phyloP scores from a whole-genome alignment of 2,329 filamentous ascomycete species.

The Hypoxylon sp. region DNA sequence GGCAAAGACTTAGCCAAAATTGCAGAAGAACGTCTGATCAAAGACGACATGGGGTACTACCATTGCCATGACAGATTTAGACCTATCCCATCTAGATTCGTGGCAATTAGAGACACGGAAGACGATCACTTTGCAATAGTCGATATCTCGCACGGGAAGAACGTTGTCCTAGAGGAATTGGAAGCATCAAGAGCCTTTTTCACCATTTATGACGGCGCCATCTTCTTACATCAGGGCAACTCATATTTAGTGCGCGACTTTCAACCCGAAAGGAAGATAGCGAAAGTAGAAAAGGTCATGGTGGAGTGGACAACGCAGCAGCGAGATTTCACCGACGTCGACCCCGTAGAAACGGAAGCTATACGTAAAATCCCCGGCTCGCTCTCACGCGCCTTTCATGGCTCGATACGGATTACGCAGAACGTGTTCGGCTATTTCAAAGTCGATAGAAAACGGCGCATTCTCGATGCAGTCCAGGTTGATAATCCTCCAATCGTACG shows the following conservation, averaged over 20 bases:
- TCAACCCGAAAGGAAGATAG: slow-evolving; percentile 82
- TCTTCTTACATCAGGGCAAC: slow-evolving; percentile 96
- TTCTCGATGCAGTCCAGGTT: slow-evolving; percentile 92
- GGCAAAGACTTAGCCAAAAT: slow-evolving; percentile 79
- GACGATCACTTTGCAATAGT: slow-evolving; percentile 96
- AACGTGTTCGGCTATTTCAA: slow-evolving; percentile 98
- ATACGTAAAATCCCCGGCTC: slow-evolving; percentile 79
- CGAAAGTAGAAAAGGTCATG: slow-evolving; percentile 88
- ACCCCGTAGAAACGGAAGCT: slow-evolving; percentile 91
- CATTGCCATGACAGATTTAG: slow-evolving; percentile 92
- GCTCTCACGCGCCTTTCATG: slow-evolving; percentile 83
- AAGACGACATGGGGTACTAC: slow-evolving; percentile 85
- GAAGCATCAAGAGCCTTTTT: slow-evolving; percentile 96
- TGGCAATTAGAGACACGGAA: slow-evolving; percentile 88
- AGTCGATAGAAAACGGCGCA: slow-evolving; percentile 85
- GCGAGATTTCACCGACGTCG: slow-evolving; percentile 93
- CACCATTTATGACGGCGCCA: slow-evolving; percentile 95
- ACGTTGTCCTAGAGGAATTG: slow-evolving; percentile 92
- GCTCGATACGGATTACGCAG: slow-evolving; percentile 86
- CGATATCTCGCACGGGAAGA: slow-evolving; percentile 85
- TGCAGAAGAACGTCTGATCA: slow-evolving; percentile 79
- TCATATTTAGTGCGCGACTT: slow-evolving; percentile 95
- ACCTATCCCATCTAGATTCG: slow-evolving; percentile 84
- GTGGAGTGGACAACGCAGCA: slow-evolving; percentile 97
- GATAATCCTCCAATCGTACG: slow-evolving; percentile 93